phyloP scores from a whole-genome alignment of 768 basidiomycete species.

The Boletellus sp. region DNA sequence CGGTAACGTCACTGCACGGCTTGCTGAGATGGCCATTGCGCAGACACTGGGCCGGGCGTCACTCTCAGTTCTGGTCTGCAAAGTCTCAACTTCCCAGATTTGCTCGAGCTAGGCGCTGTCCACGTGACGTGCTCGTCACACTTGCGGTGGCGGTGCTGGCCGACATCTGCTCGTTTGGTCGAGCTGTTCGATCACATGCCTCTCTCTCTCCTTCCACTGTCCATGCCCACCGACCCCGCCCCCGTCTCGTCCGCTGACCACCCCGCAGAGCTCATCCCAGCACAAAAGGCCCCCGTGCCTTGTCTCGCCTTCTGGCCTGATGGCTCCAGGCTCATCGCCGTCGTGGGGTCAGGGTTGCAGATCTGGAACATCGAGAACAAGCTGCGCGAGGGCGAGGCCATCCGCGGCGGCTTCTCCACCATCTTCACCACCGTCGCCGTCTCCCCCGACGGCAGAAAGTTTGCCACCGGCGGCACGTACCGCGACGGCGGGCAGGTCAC shows the following conservation, averaged over 20 bases:
- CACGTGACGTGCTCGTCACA: no score
- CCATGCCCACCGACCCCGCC: not conserved
- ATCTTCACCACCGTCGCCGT: constrained; percentile 24
- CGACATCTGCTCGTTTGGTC: no score
- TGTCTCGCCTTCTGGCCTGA: constrained; percentile 26
- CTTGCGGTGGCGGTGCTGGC: no score
- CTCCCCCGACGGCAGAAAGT: constrained; percentile 23
- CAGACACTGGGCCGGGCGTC: no score
- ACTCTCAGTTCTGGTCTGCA: no score
- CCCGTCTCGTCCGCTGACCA: not conserved
- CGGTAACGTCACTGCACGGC: no score
- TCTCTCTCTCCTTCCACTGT: constrained; percentile 4
- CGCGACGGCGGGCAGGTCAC: constrained; percentile 23
- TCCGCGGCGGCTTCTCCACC: constrained; percentile 25
- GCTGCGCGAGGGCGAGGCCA: constrained; percentile 18
- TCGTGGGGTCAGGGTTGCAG: constrained; percentile 25
- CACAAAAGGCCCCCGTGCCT: constrained; percentile 14
- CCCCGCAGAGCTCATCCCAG: constrained; percentile 16
- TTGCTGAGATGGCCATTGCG: no score
- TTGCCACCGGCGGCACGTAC: constrained; percentile 23
- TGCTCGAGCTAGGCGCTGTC: no score
- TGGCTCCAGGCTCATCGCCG: constrained; percentile 22
- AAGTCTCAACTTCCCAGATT: no score
- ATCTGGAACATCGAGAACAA: constrained; percentile 24
- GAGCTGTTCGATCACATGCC: not conserved